Evolutionary conservation across 1,139 yeast genomes (phyloP), one percentile per base, ranked within the genome.

Genomic region (Sugiyamaella japonica): DNA sequence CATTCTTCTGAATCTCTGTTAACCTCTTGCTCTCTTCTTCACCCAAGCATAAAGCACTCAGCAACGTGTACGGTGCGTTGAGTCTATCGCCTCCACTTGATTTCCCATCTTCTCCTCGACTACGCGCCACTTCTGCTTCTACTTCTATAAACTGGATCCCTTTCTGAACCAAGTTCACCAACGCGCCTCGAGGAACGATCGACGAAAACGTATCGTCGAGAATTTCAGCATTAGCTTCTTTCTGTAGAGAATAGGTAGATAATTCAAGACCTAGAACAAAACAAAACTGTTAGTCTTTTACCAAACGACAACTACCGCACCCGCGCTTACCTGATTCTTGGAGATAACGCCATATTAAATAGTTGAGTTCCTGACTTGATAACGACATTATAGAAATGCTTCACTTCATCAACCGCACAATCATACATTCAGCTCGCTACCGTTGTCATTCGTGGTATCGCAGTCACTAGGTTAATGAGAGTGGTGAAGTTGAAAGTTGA

Each of bases 311-410:
- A n/a, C 56, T 55, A 32, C 17, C 7, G 9, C n/a, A 46, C 34
- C 4, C 29, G 34, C 28, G 60, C 67, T 67, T 71, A 48, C 97
- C 97, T 7, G 89, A 79, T 69, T 93, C 99, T 68, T 89, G 96
- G 44, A 91, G 77, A 68, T 93, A 93, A 62, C 98, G 75, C 97
- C 97, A 93, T 58, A 93, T 82, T 66, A 93, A 78, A 69, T 93
- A 91, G 75, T 93, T 93, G 56, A 93, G 79, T 73, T 91, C 96
- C 56, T 81, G 83, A 59, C 95, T 86, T 6, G 95, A 81, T 53
- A 93, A 75, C 36, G 96, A 85, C 97, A 89, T 89, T 48, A n/a
- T 9, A 28, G 44, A 23, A 13, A 8, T n/a, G 28, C 44, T 25
- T 40, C 44, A 25, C 28, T 40, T 40, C 41, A 16, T 38, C n/a